These are phyloP conservation scores for Fusarium pseudonygamai DNA, from an alignment of 2,329 filamentous ascomycete species.

Conservation along the genomic window DNA sequence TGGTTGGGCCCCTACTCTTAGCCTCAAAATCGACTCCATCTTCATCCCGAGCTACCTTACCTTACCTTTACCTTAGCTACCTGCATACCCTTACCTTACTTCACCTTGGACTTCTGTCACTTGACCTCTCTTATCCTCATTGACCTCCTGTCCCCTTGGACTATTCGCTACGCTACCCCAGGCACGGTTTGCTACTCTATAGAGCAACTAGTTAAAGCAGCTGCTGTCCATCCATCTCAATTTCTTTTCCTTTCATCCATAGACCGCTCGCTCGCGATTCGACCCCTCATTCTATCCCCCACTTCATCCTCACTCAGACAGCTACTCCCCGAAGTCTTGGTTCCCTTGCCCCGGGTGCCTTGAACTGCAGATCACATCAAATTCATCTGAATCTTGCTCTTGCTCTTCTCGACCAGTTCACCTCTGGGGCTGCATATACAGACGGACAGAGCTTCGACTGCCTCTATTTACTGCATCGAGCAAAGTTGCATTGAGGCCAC, in stretches of 20 bases:
- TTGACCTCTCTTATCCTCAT: conserved; percentile 20
- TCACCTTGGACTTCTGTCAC: conserved; percentile 18
- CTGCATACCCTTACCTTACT: conserved; percentile 16
- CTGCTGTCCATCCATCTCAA: conserved; percentile 17
- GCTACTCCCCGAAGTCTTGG: conserved; percentile 31
- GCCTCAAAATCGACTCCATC: neutral
- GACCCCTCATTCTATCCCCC: conserved; percentile 35
- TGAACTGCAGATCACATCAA: conserved; percentile 27
- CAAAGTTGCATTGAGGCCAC: conserved; percentile 3
- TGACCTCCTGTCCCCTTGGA: neutral
- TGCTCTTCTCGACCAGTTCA: conserved; percentile 1
- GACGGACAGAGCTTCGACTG: neutral
- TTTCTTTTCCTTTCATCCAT: conserved; percentile 18
- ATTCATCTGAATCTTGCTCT: conserved; percentile 7
- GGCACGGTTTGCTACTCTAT: conserved; percentile 8
- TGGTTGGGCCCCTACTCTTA: neutral
- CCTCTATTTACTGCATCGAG: neutral
- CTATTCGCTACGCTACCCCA: neutral
- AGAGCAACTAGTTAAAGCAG: conserved; percentile 7
- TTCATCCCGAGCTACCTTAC: conserved; percentile 8
- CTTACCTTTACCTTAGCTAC: conserved; percentile 5
- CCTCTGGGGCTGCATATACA: neutral
- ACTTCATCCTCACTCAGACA: conserved; percentile 19
- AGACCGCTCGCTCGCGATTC: conserved; percentile 1
- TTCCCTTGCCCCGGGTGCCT: conserved; percentile 40